Percentiles rank a stretch among this genome's conserved stretches.
phyloP scores from a whole-genome alignment of 768 basidiomycete species.

The Auricularia auricula-judae region DNA sequence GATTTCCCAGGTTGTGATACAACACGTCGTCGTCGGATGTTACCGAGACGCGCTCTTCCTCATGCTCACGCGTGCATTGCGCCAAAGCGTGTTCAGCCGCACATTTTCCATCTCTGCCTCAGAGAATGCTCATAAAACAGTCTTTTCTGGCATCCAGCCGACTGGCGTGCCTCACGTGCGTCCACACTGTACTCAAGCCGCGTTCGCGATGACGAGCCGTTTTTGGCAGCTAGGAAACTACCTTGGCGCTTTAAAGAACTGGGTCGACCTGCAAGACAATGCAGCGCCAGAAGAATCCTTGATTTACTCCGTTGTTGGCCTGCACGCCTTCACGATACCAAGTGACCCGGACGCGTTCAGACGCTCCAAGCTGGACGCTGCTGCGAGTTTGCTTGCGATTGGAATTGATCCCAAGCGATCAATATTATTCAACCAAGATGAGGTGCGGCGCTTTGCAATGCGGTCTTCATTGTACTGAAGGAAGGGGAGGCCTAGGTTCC shows the following conservation, averaged over 20 bases:
- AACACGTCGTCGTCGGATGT: too few species aligned
- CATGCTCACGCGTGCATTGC: too few species aligned
- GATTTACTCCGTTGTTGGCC: conserved; percentile 82
- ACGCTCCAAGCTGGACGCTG: conserved; percentile 45
- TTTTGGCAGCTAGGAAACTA: conserved; percentile 75
- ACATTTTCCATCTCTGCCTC: background rate
- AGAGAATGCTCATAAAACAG: conserved; percentile 20
- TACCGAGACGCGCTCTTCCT: too few species aligned
- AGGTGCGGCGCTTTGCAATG: conserved; percentile 36
- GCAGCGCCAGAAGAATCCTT: conserved; percentile 49
- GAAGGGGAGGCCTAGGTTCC: conserved; percentile 42
- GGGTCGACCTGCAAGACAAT: conserved; percentile 69
- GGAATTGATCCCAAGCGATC: conserved; percentile 72
- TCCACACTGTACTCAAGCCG: conserved; percentile 3
- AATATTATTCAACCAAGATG: conserved; percentile 79
- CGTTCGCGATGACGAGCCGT: background rate
- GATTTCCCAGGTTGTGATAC: too few species aligned
- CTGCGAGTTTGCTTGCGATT: conserved; percentile 74
- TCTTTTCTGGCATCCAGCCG: conserved; percentile 87
- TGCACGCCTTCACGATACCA: conserved; percentile 91
- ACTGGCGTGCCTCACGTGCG: conserved; percentile 84
- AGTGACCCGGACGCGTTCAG: conserved; percentile 48
- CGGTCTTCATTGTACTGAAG: background rate
- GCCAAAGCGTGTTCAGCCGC: too few species aligned
- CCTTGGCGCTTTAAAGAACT: conserved; percentile 80